Conservation (phyloP, 495 filamentous ascomycete genomes). For the Daldinia caldariorum region DNA sequence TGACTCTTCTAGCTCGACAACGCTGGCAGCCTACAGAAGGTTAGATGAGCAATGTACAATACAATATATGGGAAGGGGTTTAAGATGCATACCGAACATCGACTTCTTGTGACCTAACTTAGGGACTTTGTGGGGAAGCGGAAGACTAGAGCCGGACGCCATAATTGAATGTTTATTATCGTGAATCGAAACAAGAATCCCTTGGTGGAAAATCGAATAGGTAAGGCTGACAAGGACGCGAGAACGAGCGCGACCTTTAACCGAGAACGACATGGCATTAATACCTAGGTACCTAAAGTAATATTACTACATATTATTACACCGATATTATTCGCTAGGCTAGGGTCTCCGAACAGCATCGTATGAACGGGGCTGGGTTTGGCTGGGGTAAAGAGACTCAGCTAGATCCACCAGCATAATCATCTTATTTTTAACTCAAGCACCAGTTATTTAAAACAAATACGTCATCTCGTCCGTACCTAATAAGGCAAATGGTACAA, state of each 20-base stretch:
- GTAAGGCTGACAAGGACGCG: not conserved
- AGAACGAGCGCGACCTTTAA: conserved; percentile 9
- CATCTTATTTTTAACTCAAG: not conserved
- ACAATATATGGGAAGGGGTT: not conserved
- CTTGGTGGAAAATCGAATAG: not conserved
- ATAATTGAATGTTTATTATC: conserved; percentile 8
- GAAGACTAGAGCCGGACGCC: conserved; percentile 19
- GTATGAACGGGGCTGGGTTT: not conserved
- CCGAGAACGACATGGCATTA: conserved; percentile 2
- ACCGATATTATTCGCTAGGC: not conserved
- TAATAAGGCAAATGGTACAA: too few species aligned
- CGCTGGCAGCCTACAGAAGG: conserved; percentile 48
- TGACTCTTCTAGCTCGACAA: conserved; percentile 52
- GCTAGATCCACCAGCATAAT: not conserved
- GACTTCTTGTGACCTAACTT: conserved; percentile 40
- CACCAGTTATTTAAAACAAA: too few species aligned
- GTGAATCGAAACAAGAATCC: not conserved
- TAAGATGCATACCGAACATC: conserved; percentile 34
- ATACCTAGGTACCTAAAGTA: too few species aligned
- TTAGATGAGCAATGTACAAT: conserved; percentile 7
- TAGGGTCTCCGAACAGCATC: not conserved
- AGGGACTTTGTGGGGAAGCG: conserved; percentile 10
- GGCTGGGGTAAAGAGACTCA: not conserved
- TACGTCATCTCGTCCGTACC: too few species aligned
- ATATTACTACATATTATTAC: too few species aligned